Conservation (phyloP, 2,329 filamentous ascomycete species). For the Trichoderma koningiopsis region DNA sequence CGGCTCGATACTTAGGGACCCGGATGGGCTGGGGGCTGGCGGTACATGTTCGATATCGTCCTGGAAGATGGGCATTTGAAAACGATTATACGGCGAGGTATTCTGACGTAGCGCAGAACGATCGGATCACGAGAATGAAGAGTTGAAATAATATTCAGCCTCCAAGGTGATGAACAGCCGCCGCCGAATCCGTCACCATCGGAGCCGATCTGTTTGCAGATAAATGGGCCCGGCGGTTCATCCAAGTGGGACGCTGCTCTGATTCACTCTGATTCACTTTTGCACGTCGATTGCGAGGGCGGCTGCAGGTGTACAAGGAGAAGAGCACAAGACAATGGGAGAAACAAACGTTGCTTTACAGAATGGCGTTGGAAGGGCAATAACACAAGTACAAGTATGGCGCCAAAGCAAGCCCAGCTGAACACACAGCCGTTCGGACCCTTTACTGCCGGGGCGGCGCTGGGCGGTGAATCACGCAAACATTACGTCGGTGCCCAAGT, state of each 20-base stretch:
- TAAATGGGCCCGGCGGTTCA: constrained; percentile 10
- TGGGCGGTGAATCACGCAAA: constrained; percentile 27
- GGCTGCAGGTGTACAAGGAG: constrained; percentile 1
- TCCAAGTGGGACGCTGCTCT: constrained; percentile 15
- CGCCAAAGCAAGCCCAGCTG: background rate
- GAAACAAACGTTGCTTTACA: background rate
- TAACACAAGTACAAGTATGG: background rate
- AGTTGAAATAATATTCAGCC: background rate
- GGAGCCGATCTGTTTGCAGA: constrained; percentile 14
- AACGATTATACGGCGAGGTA: constrained; percentile 24
- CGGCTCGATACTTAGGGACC: constrained; percentile 29
- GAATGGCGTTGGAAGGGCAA: background rate
- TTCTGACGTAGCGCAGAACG: background rate
- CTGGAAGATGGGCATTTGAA: constrained; percentile 62
- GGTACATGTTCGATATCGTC: constrained; percentile 48
- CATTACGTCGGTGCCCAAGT: constrained; percentile 24
- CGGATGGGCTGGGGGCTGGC: constrained; percentile 27
- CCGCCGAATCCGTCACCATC: constrained; percentile 23
- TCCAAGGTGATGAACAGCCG: constrained; percentile 19
- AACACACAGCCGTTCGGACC: background rate
- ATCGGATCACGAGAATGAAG: constrained; percentile 15
- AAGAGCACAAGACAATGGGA: background rate
- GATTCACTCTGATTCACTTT: background rate
- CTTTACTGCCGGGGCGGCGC: constrained; percentile 12
- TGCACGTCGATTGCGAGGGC: constrained; percentile 10